Percentiles rank a stretch among this genome's conserved stretches.
Conservation (phyloP, 192 early-diverging fungal species). For the Dispira parvispora region DNA sequence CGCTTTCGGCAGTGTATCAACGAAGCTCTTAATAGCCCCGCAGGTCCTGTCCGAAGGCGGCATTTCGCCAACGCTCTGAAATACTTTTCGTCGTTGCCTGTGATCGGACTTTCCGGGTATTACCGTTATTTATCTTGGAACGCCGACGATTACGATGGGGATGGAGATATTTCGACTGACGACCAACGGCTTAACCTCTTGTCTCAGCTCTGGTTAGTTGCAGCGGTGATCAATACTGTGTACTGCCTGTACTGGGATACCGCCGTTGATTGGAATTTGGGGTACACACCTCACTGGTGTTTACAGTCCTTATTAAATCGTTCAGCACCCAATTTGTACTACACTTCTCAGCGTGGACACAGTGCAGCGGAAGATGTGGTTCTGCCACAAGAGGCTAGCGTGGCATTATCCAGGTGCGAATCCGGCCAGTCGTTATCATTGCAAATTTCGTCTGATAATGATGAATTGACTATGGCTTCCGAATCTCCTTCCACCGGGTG, state of each 20-base stretch:
- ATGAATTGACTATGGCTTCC: too few species aligned
- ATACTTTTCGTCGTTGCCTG: constrained; percentile 53
- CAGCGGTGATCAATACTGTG: constrained; percentile 70
- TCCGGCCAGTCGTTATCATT: too few species aligned
- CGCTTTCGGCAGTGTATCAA: constrained; percentile 31
- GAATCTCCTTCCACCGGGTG: too few species aligned
- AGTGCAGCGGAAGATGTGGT: too few species aligned
- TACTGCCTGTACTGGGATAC: constrained; percentile 97
- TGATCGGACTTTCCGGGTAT: constrained; percentile 23
- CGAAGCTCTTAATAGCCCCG: constrained; percentile 16
- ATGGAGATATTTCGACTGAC: not conserved
- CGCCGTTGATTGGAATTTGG: constrained; percentile 75
- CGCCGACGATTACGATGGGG: constrained; percentile 13
- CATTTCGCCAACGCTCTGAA: constrained; percentile 88
- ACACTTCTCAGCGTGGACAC: not conserved
- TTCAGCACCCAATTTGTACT: not conserved
- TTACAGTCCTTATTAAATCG: constrained; percentile 9
- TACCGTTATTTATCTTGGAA: not conserved
- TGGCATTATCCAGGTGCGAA: too few species aligned
- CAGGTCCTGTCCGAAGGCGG: constrained; percentile 27
- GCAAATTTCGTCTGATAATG: too few species aligned
- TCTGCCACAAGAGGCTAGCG: too few species aligned
- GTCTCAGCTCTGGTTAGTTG: constrained; percentile 35
- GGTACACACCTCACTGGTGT: constrained; percentile 21
- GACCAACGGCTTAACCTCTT: not conserved